Evolutionary conservation across 495 filamentous ascomycete species (phyloP).

Genomic region (Bacidia rubella): DNA sequence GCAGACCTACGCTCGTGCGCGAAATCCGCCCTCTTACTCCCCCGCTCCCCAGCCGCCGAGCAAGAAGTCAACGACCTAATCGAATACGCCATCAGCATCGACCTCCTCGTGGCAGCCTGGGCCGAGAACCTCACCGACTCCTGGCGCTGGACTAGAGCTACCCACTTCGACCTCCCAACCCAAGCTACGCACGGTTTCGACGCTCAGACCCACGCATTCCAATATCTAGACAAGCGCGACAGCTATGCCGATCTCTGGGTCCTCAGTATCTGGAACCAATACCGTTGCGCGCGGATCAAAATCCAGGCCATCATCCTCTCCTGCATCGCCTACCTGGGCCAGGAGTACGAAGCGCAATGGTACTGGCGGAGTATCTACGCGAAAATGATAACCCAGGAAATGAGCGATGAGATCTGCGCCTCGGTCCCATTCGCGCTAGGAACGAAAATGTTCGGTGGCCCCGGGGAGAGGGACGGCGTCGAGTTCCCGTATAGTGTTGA

Average conservation of each 20-base stretch:
- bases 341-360: constrained; percentile 6
- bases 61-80: constrained; percentile 13
- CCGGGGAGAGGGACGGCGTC: constrained; percentile 22
- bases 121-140: constrained; percentile 6
- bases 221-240: constrained; percentile 43
- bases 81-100: constrained; percentile 14
- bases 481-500: constrained; percentile 23
- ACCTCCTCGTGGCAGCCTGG: constrained; percentile 14
- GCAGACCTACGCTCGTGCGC: constrained; percentile 14
- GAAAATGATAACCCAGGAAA: constrained; percentile 17
- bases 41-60: constrained; percentile 6
- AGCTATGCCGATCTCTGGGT: constrained; percentile 47
- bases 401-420: constrained; percentile 30
- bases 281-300: constrained; percentile 44
- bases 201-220: constrained; percentile 22
- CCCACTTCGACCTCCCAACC: constrained; percentile 19
- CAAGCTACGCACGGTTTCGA: background rate
- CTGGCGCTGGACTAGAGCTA: constrained; percentile 21
- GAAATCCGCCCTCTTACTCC: constrained; percentile 10
- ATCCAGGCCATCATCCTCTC: constrained; percentile 36
- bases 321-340: constrained; percentile 14
- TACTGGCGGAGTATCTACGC: constrained; percentile 16
- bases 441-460: constrained; percentile 24
- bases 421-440: constrained; percentile 31
- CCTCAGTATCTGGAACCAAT: constrained; percentile 48